Evolutionary conservation across 805 yeast species (phyloP).

Genomic region (Komagataella pastoris): DNA sequence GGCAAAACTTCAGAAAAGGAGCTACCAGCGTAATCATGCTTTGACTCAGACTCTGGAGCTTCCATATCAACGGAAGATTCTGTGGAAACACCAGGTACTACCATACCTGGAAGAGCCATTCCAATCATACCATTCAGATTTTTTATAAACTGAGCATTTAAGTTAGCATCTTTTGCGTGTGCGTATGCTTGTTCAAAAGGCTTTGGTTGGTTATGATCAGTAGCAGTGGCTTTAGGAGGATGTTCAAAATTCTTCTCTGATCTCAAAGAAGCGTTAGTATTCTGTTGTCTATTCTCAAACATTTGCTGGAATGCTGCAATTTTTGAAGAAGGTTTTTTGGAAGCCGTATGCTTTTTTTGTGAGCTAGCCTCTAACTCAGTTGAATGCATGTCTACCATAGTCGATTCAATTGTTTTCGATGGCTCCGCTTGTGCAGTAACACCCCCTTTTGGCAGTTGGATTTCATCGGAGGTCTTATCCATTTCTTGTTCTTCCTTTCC

Average conservation of each 20-base stretch:
- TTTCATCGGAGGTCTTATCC: no score
- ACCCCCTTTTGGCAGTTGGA: not conserved
- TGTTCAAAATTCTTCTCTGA: not conserved
- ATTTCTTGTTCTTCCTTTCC: not conserved
- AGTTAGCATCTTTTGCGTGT: constrained; percentile 2
- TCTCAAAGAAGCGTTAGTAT: no score
- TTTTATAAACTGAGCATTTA: constrained; percentile 35
- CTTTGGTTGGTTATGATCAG: not conserved
- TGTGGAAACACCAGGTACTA: constrained; percentile 15
- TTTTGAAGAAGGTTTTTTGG: constrained; percentile 65
- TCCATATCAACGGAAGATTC: constrained; percentile 4
- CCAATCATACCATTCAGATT: constrained; percentile 46
- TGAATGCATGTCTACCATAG: not conserved
- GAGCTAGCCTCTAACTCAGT: not conserved
- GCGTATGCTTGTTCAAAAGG: not conserved
- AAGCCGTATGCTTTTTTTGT: constrained; percentile 40
- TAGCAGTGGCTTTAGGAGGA: not conserved
- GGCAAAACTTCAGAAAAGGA: constrained; percentile 10
- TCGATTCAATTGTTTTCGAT: not conserved
- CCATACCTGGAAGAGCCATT: constrained; percentile 38
- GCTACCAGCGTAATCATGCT: constrained; percentile 1
- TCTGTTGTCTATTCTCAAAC: constrained; percentile 38
- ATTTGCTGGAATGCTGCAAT: constrained; percentile 76
- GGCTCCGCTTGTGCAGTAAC: not conserved
- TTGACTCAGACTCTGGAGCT: constrained; percentile 4